Evolutionary conservation across 2,329 filamentous ascomycete species (phyloP).

Genomic region (Myriosclerotinia duriaeana): DNA sequence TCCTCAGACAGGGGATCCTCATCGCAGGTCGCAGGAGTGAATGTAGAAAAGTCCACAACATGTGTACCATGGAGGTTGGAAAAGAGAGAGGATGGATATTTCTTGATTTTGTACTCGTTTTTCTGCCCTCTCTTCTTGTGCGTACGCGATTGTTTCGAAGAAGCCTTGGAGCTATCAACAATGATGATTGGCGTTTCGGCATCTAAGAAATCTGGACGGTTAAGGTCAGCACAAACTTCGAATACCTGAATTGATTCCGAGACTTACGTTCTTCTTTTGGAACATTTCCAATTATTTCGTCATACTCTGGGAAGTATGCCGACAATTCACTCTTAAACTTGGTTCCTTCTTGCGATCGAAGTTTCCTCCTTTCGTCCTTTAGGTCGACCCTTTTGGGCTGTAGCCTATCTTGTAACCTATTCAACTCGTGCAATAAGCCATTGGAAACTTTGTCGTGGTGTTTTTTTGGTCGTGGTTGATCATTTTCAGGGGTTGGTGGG

Average conservation of each 20-base stretch:
- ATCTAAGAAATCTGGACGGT: constrained; percentile 64
- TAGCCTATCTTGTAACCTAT: constrained; percentile 52
- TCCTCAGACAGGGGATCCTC: constrained; percentile 58
- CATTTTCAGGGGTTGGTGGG: constrained; percentile 25
- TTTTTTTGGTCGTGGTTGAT: constrained; percentile 43
- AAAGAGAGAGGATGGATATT: constrained; percentile 57
- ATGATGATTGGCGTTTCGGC: constrained; percentile 72
- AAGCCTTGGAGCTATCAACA: constrained; percentile 51
- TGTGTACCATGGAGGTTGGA: constrained; percentile 57
- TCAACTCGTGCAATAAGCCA: constrained; percentile 61
- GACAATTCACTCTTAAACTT: constrained; percentile 89
- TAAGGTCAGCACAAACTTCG: constrained; percentile 28
- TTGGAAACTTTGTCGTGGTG: constrained; percentile 59
- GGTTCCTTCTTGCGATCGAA: constrained; percentile 82
- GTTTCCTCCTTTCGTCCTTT: constrained; percentile 67
- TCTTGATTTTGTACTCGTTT: constrained; percentile 47
- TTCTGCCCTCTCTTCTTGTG: constrained; percentile 25
- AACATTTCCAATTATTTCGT: constrained; percentile 83
- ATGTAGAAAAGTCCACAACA: constrained; percentile 56
- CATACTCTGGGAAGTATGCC: constrained; percentile 89
- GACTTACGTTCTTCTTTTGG: constrained; percentile 73
- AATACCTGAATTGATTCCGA: constrained; percentile 29
- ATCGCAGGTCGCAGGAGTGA: constrained; percentile 40
- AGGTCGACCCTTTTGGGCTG: constrained; percentile 46
- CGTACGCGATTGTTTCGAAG: constrained; percentile 33